These are phyloP conservation scores for Calonectria fujianensis DNA, from an alignment of 2,329 filamentous ascomycete species.

Conservation along the genomic window DNA sequence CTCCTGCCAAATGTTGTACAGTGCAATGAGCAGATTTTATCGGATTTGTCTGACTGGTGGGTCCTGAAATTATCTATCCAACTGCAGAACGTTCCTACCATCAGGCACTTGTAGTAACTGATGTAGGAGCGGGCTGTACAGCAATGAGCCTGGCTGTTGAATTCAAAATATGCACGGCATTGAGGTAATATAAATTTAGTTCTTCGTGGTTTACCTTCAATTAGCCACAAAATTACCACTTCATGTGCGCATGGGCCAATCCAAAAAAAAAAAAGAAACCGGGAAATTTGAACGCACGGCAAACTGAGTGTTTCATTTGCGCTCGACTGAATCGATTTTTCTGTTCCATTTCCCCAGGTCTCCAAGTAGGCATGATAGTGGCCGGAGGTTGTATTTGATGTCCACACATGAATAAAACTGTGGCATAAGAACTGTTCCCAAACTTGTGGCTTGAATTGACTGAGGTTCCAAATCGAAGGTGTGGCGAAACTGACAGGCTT, in stretches of 20 bases:
- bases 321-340: background rate
- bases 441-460: background rate
- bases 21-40: background rate
- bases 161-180: background rate
- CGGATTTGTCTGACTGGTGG: background rate
- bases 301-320: background rate
- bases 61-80: background rate
- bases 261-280: background rate
- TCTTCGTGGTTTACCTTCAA: background rate
- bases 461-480: background rate
- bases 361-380: background rate
- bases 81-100: background rate
- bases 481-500: background rate
- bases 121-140: background rate
- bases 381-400: background rate
- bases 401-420: background rate
- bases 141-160: background rate
- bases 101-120: too few species aligned
- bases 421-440: background rate
- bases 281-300: background rate
- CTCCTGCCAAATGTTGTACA: background rate
- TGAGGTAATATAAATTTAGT: background rate
- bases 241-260: background rate
- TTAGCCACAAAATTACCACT: conserved; percentile 2
- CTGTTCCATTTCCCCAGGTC: background rate